Percentiles rank a stretch among this genome's conserved stretches.
These are phyloP conservation scores for Salix koriyanagi DNA, from an alignment of 345 rosid species.

Conservation along the genomic window DNA sequence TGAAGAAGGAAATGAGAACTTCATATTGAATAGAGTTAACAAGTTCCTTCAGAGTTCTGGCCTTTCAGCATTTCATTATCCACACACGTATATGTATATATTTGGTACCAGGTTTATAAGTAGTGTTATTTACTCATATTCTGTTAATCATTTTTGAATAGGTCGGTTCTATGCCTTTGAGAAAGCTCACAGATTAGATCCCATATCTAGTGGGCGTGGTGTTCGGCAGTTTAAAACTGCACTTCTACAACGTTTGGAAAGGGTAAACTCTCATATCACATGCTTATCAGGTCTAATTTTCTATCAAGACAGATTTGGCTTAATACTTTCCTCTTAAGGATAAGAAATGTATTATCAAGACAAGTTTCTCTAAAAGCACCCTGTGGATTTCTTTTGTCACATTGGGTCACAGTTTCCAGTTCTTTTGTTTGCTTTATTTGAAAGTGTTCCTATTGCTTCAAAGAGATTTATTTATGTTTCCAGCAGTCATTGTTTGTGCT, in stretches of 20 bases:
- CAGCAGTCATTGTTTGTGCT: too few relatives aligned
- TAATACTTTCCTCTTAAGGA: neutral
- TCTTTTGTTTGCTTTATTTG: neutral
- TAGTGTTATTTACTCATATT: neutral
- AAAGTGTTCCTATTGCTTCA: neutral
- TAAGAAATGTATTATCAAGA: neutral
- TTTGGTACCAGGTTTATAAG: neutral
- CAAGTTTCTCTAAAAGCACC: neutral
- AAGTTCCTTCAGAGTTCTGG: neutral
- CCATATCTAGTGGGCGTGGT: constrained; percentile 95
- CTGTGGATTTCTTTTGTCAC: neutral
- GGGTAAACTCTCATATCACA: constrained; percentile 35
- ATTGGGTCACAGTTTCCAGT: neutral
- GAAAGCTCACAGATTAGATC: constrained; percentile 95
- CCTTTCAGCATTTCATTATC: neutral
- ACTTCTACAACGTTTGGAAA: constrained; percentile 95
- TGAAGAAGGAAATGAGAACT: neutral
- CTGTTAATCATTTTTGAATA: constrained; percentile 10
- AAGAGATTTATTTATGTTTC: neutral
- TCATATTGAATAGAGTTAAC: neutral
- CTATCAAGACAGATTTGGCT: neutral
- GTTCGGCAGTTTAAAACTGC: constrained; percentile 99
- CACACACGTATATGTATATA: neutral
- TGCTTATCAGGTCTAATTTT: neutral
- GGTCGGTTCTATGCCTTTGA: constrained; percentile 98